phyloP scores from a whole-genome alignment of 1,139 yeast genomes.

The Zhuliangozyma parablackwelliae region DNA sequence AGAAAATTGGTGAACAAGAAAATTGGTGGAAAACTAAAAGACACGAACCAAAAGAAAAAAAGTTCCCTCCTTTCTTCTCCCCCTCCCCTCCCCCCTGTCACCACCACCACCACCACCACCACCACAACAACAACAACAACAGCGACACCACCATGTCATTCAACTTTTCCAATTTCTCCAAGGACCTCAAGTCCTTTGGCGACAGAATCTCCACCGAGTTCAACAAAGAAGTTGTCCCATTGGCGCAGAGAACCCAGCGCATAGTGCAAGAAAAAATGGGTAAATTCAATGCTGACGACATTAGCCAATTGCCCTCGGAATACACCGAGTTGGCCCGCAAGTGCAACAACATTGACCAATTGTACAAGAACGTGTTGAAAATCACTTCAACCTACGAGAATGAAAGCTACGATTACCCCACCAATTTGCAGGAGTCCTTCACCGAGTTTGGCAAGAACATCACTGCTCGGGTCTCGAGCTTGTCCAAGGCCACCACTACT shows the following conservation, averaged over 20 bases:
- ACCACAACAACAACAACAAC: too few relatives aligned
- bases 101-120: too few relatives aligned
- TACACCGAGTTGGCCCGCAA: conserved; percentile 70
- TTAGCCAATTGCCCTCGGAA: conserved; percentile 79
- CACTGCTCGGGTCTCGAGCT: conserved; percentile 59
- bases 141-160: conserved; percentile 30
- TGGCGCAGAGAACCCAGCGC: conserved; percentile 80
- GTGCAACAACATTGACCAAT: conserved; percentile 69
- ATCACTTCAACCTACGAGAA: conserved; percentile 69
- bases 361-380: conserved; percentile 68
- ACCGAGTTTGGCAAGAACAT: conserved; percentile 69
- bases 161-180: conserved; percentile 40
- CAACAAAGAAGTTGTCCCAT: conserved; percentile 48
- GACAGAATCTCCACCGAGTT: conserved; percentile 39
- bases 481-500: conserved; percentile 73
- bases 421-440: conserved; percentile 67
- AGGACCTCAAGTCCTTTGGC: conserved; percentile 37
- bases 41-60: too few relatives aligned
- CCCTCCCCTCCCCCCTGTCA: too few relatives aligned
- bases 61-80: too few relatives aligned
- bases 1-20: too few relatives aligned
- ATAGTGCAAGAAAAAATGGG: conserved; percentile 78
- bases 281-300: conserved; percentile 62
- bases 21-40: too few relatives aligned
- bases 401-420: conserved; percentile 87